Evolutionary conservation across 768 basidiomycete species (phyloP), one percentile per base, ranked within the genome.

Genomic region (Dentipellis sp.): DNA sequence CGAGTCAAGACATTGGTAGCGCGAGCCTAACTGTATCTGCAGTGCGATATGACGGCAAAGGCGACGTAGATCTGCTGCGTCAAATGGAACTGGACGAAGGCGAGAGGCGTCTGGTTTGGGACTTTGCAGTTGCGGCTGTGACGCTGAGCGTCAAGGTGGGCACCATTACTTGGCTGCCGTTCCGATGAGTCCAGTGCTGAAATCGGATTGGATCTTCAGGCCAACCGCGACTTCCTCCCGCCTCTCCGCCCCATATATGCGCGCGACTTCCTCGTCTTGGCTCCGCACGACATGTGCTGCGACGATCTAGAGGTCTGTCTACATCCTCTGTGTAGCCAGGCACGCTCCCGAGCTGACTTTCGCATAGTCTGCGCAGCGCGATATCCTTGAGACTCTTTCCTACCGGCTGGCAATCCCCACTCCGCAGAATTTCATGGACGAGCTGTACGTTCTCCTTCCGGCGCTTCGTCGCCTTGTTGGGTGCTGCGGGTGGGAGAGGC

Each of bases 121-220:
- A 62, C 12, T 58, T 58, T 29, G 61, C 61, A 7, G 52, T 62
- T 29, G 59, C 61, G 16, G 56, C 61, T 4, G 39, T 62, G 19
- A 48, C 59, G 14, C 47, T 62, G 39, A 58, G 55, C 36, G 61
- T 62, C 23, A 62, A 62, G 59, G 61, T 62, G 35, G 36, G 46
- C 14, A 4, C n/a, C 3, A 10, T 47, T 14, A 14, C 51, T 36
- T 17, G 14, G 14, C 4, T 19, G 17, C 29, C 17, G 8, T 5
- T 21, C 23, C 45, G 49, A 36, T 19, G 3, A 22, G 1, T 37
- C 50, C 8, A 19, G 47, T 7, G 3, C 1, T 8, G 8, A 2
- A n/a, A 38, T 38, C 38, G 6, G 29, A 29, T 29, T 29, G 29
- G 3, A 29, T 29, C 1, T 22, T 2, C n/a, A 62, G 61, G 17